Evolutionary conservation across 202 grass and related monocot species (phyloP), one percentile per base, ranked within the genome.

Genomic region (Setaria viridis): DNA sequence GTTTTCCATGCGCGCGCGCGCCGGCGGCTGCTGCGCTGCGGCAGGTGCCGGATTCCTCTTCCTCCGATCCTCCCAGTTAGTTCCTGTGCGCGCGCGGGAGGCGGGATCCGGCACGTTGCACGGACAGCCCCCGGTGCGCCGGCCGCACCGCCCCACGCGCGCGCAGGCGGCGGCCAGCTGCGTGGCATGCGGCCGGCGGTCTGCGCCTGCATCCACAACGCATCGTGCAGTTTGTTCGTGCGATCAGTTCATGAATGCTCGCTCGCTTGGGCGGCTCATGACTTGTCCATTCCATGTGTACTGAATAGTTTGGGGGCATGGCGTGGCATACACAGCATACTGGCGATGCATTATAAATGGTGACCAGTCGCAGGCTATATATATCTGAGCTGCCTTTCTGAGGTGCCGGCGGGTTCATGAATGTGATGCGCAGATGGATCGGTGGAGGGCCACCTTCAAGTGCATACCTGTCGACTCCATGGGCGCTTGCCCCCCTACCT

Each of bases 131-230:
- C 79, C 65, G 50, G 12, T 19, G 48, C 21, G 47, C 46, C 20
- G 9, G 21, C 43, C 55, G 39, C 49, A 6, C 79, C 65, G 80
- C 56, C 80, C 69, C 80, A 74, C 56, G 80, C 66, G 37, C 33
- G 20, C 12, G 11, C 4, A 8, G 53, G 56, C 34, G 20, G 5
- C 19, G 59, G 63, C 13, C 35, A n/a, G 45, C 70, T 48, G 67
- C 57, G 62, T 54, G 35, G 10, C 63, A 48, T 59, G 10, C 46
- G 48, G 43, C 43, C 43, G 43, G 29, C 42, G 39, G 58, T 21
- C 51, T 13, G 64, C 65, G 29, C 60, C 72, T 57, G 64, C 39
- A 41, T 41, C 39, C 39, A 41, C 39, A 5, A 41, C 39, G 39
- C 72, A 9, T 68, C 56, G n/a, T 15, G 62, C 39, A 59, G 62